A percentile compares a stretch with the other conserved stretches of the same genome.
These are phyloP conservation scores for Candida schatavii DNA, from an alignment of 805 yeast genomes.

Conservation along the genomic window DNA sequence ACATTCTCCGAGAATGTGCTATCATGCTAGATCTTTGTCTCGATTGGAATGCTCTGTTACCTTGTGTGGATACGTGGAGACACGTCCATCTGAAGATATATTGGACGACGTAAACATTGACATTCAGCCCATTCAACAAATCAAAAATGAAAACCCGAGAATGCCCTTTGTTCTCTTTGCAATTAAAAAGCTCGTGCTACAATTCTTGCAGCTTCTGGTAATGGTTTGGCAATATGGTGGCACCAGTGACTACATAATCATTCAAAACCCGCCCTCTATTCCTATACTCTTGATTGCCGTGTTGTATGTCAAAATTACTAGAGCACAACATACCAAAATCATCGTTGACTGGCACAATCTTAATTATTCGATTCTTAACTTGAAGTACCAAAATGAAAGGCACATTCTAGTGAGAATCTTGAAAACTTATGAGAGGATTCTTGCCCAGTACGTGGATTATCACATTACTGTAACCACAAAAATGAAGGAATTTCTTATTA, in stretches of 20 bases:
- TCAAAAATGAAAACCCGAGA: slow-evolving; percentile 29
- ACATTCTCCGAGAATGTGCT: slow-evolving; percentile 91
- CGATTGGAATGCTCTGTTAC: slow-evolving; percentile 69
- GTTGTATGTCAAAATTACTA: slow-evolving; percentile 45
- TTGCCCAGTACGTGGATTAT: slow-evolving; percentile 44
- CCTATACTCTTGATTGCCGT: slow-evolving; percentile 73
- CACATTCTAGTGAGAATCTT: slow-evolving; percentile 65
- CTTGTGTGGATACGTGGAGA: slow-evolving; percentile 77
- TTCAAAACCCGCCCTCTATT: slow-evolving; percentile 91
- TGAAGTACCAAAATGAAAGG: slow-evolving; percentile 50
- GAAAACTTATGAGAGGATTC: slow-evolving; percentile 53
- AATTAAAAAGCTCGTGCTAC: slow-evolving; percentile 54
- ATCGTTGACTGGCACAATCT: slow-evolving; percentile 96
- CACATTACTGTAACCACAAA: slow-evolving; percentile 79
- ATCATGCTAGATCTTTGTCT: slow-evolving; percentile 83
- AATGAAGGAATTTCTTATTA: slow-evolving; percentile 60
- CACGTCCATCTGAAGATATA: slow-evolving; percentile 49
- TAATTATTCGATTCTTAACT: slow-evolving; percentile 76
- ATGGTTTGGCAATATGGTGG: slow-evolving; percentile 56
- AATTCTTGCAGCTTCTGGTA: slow-evolving; percentile 44
- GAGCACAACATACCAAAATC: slow-evolving; percentile 52
- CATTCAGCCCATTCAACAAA: slow-evolving; percentile 44
- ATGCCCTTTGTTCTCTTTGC: slow-evolving; percentile 62
- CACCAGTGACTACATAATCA: slow-evolving; percentile 58
- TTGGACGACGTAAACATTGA: slow-evolving; percentile 50